Conservation (phyloP, 768 basidiomycete genomes). For the Sistotremastrum suecicum region DNA sequence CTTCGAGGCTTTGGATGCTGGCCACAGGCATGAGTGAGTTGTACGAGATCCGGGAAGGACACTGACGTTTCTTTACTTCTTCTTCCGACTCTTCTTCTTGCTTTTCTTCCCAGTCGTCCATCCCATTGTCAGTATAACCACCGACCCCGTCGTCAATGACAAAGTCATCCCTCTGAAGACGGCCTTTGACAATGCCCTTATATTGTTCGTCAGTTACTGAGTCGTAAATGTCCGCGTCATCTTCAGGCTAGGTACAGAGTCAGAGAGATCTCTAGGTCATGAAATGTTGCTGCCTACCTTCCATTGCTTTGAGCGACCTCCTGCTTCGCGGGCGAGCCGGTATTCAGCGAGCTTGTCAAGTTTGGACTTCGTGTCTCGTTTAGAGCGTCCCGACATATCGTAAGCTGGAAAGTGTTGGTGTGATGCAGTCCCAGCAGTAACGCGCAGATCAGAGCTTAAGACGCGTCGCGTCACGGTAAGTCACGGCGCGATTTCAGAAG, state of each 20-base stretch:
- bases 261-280: slow-evolving; percentile 1
- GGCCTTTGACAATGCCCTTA: slow-evolving; percentile 63
- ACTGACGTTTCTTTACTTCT: slow-evolving; percentile 19
- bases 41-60: not conserved
- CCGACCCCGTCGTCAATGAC: slow-evolving; percentile 85
- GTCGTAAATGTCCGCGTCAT: slow-evolving; percentile 69
- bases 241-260: slow-evolving; percentile 21
- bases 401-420: too few relatives aligned
- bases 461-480: too few relatives aligned
- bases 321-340: slow-evolving; percentile 46
- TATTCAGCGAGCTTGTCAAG: slow-evolving; percentile 42
- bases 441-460: too few relatives aligned
- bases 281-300: slow-evolving; percentile 29
- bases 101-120: slow-evolving; percentile 79
- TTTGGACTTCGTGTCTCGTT: slow-evolving; percentile 15
- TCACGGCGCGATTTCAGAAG: too few relatives aligned
- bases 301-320: slow-evolving; percentile 27
- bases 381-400: slow-evolving; percentile 16
- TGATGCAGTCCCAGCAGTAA: too few relatives aligned
- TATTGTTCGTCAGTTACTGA: slow-evolving; percentile 87
- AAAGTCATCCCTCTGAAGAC: slow-evolving; percentile 83
- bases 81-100: slow-evolving; percentile 48
- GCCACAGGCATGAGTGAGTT: slow-evolving; percentile 5
- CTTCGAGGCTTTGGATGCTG: slow-evolving; percentile 21
- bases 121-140: slow-evolving; percentile 92